These are phyloP conservation scores for Rhizopus sp. DNA, from an alignment of 371 early-diverging fungal species.

Conservation along the genomic window DNA sequence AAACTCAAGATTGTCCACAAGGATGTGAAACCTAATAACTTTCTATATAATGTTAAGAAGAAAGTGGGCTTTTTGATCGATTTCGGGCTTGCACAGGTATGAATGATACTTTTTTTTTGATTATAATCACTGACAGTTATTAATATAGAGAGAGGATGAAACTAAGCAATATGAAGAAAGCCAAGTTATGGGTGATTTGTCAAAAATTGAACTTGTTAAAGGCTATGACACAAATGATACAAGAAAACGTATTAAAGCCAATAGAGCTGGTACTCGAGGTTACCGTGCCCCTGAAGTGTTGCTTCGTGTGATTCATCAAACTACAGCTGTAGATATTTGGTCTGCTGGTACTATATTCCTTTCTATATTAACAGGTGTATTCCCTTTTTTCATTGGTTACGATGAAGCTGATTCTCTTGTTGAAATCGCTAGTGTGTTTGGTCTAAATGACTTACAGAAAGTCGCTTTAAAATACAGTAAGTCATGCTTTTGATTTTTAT, in stretches of 20 bases:
- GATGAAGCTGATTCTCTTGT: conserved; percentile 92
- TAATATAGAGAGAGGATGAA: conserved; percentile 21
- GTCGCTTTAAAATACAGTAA: conserved; percentile 64
- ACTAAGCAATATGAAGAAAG: conserved; percentile 7
- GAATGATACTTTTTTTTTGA: neutral
- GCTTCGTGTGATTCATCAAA: conserved; percentile 83
- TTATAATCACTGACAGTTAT: neutral
- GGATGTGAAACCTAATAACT: conserved; percentile 98
- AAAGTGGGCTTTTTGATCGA: conserved; percentile 92
- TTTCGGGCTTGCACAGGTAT: conserved; percentile 95
- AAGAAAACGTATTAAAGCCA: conserved; percentile 79
- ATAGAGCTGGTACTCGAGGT: conserved; percentile 97
- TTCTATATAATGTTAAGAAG: conserved; percentile 77
- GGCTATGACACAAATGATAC: conserved; percentile 42
- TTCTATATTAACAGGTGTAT: conserved; percentile 78
- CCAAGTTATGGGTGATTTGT: neutral
- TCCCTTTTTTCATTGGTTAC: conserved; percentile 92
- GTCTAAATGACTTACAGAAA: conserved; percentile 77
- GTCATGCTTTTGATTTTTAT: conserved; percentile 4
- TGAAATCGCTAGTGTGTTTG: conserved; percentile 92
- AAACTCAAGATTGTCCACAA: conserved; percentile 78
- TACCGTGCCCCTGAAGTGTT: conserved; percentile 98
- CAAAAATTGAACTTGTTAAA: neutral
- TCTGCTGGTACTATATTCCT: conserved; percentile 93
- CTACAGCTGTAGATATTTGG: conserved; percentile 94